Evolutionary conservation across 2,329 filamentous ascomycete species (phyloP).

Genomic region (Aspergillus floridensis): DNA sequence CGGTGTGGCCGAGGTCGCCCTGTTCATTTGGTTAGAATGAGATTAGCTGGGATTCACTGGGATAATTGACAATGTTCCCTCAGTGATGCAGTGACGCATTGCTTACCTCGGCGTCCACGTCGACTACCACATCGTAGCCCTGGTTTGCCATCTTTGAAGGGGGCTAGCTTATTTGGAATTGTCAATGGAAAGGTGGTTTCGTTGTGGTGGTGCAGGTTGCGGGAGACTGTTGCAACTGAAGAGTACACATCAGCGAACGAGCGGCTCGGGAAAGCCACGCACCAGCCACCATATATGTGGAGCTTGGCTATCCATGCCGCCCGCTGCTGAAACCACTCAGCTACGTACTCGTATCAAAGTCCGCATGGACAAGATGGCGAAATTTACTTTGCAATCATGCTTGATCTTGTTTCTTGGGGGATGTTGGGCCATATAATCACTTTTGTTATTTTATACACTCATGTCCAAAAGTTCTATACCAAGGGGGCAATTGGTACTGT

Average conservation of each 20-base stretch:
- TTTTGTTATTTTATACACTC: neutral
- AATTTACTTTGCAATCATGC: too few relatives aligned
- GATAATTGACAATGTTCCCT: neutral
- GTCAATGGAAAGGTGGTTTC: slow-evolving; percentile 13
- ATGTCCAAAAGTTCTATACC: neutral
- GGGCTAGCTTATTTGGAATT: slow-evolving; percentile 11
- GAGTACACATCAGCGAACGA: slow-evolving; percentile 35
- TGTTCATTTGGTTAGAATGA: slow-evolving; percentile 40
- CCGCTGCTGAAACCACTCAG: neutral
- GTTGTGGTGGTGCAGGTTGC: slow-evolving; percentile 6
- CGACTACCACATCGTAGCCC: slow-evolving; percentile 96
- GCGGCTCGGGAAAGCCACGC: slow-evolving; percentile 24
- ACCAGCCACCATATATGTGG: slow-evolving; percentile 28
- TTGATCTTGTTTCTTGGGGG: too few relatives aligned
- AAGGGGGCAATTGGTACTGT: neutral
- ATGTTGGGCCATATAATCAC: neutral
- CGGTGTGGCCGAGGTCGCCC: slow-evolving; percentile 96
- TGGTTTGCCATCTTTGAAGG: slow-evolving; percentile 66
- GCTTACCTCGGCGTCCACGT: slow-evolving; percentile 87
- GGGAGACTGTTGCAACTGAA: slow-evolving; percentile 25
- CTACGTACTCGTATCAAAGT: neutral
- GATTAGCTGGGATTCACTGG: neutral
- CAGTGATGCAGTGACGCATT: neutral
- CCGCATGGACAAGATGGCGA: neutral
- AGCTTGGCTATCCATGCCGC: neutral